Base-by-base conservation (phyloP, 2,329 filamentous ascomycete species). In the Penicillium sp. region DNA sequence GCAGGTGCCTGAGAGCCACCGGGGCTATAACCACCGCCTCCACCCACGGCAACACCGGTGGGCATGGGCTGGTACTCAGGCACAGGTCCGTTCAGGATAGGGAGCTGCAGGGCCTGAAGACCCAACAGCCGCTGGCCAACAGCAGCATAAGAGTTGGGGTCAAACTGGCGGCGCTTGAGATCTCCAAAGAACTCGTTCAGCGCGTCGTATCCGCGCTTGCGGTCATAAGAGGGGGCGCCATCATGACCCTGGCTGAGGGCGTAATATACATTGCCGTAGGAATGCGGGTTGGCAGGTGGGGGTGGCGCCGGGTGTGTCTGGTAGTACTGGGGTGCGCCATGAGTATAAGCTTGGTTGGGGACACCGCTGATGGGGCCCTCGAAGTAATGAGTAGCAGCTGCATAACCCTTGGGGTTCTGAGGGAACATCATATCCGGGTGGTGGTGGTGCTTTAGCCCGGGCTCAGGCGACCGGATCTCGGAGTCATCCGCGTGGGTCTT, bases 401-500 rank as follows among this genome's bases (percentile, higher is more conserved):
- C 65, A 54, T 73, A 73, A 29, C 74, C 71, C 65, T 76, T 77
- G 13, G 73, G 67, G 45, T 74, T 71, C 49, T 64, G 70, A 26
- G 70, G 70, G 62, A 74, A 77, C 68, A 76, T 74, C 62, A 76
- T 72, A 56, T 77, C 74, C 2, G 74, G 74, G 39, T 76, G 59
- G 43, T 60, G 59, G 39, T 60, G 59, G 39, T 60, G 74, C 53
- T 77, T 74, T 61, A 78, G 69, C 66, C 81, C 82, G 26, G 85
- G 83, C 67, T 87, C 84, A 4, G 86, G 86, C 45, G 85, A 88
- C 66, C 84, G 82, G 59, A 86, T 81, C 60, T 96, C 91, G 43
- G 92, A 96, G 78, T 97, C 93, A 71, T 98, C 93, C 68, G 93
- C 93, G 73, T 98, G 93, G 4, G 93, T 98, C 87, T 98, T 99